These are phyloP conservation scores for Geoglossum glabrum DNA, from an alignment of 495 filamentous ascomycete genomes.

Conservation along the genomic window DNA sequence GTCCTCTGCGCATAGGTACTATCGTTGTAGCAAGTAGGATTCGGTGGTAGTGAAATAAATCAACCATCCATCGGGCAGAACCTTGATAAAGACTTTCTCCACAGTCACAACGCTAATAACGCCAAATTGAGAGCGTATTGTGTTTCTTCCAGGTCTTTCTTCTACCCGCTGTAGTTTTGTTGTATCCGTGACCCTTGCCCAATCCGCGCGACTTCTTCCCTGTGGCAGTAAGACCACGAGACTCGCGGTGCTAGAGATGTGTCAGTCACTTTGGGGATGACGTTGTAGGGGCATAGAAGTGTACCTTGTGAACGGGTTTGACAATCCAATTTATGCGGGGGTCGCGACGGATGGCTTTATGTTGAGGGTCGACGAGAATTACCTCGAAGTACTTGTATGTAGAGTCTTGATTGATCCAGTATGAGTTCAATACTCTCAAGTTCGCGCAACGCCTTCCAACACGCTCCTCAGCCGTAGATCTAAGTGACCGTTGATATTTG, in stretches of 20 bases:
- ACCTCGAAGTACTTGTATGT: conserved; percentile 99
- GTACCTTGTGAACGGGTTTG: conserved; percentile 88
- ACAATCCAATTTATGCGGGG: conserved; percentile 99
- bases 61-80: not conserved
- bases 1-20: not conserved
- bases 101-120: not conserved
- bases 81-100: not conserved
- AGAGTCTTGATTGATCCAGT: conserved; percentile 99
- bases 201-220: conserved; percentile 98
- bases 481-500: conserved; percentile 98
- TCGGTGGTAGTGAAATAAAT: not conserved
- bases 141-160: conserved; percentile 95
- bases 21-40: not conserved
- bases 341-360: conserved; percentile 99
- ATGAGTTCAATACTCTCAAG: conserved; percentile 96
- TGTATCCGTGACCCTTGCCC: conserved; percentile 96
- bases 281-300: not conserved
- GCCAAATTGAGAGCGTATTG: conserved; percentile 4
- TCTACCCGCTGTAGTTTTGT: conserved; percentile 85
- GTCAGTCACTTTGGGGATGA: conserved; percentile 9
- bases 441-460: conserved; percentile 97
- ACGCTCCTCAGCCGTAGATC: conserved; percentile 96
- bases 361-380: conserved; percentile 97
- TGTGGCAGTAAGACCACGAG: conserved; percentile 85
- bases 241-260: conserved; percentile 59